Base-by-base conservation (phyloP, 805 yeast species). In the Kuraishia molischiana region DNA sequence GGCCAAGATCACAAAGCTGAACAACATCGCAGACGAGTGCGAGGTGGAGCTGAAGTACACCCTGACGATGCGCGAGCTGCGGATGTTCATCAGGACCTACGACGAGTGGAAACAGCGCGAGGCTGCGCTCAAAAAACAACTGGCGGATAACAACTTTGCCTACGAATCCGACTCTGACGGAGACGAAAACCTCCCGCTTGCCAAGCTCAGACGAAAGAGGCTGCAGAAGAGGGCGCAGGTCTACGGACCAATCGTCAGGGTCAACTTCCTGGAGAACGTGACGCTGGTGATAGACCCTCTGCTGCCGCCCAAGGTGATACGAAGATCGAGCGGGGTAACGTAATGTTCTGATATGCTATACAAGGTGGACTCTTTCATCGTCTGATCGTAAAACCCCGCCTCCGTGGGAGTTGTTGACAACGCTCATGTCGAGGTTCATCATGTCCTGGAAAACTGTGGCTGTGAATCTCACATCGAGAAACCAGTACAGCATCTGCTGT, bases 31-130 rank as follows among this genome's bases (percentile, higher is more conserved):
- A 4, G 75, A 82, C 50, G 48, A 43, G 3, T 51, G 59, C 4
- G 92, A 84, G 49, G 45, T 79, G 41, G 53, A 56, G 14, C 43
- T 50, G 19, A 84, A 83, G 51, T 63, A 72, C 24, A 56, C 54
- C 11, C 52, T 74, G 28, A 79, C 89, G 1, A 52, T 72, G 2
- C 52, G 55, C 11, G 82, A 76, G 42, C 56, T 74, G 28, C 48
- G 53, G 19, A 53, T 60, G 29, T 52, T 67, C 32, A 43, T 69
- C 5, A 31, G 43, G 18, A 67, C 64, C 40, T 64, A 59, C 42
- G 48, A 64, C 46, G 32, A 51, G 45, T 38, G 72, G 61, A 72
- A 63, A 54, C 44, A 49, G 40, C 41, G 51, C 60, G 50, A 59
- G 49, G 20, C 57, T 47, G 17, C 38, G 20, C 30, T 59, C 54